Evolutionary conservation across 2,329 filamentous ascomycete species (phyloP).

Genomic region (Fusarium globosum): DNA sequence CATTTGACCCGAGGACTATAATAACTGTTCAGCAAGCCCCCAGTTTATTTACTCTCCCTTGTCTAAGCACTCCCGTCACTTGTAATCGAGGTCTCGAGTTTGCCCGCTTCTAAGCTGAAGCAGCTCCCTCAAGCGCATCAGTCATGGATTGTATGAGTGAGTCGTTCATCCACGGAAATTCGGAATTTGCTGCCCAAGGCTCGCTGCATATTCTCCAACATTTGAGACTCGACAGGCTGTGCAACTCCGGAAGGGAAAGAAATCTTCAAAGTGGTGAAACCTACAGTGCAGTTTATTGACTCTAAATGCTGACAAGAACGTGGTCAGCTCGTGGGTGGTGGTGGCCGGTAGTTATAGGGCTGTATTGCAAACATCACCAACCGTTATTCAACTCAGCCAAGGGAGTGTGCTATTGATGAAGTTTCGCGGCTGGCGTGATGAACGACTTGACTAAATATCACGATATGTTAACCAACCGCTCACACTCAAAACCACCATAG

Average conservation of each 20-base stretch:
- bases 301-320: neutral
- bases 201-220: neutral
- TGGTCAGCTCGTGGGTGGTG: neutral
- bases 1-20: neutral
- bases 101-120: neutral
- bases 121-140: neutral
- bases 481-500: neutral
- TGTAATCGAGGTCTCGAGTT: neutral
- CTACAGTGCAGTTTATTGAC: neutral
- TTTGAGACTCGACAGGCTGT: neutral
- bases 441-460: neutral
- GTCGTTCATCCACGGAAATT: neutral
- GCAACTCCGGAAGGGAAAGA: neutral
- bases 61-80: neutral
- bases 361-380: neutral
- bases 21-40: neutral
- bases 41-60: neutral
- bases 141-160: neutral
- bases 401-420: neutral
- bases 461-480: neutral
- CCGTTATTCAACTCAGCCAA: neutral
- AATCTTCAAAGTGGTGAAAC: neutral
- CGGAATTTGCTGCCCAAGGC: neutral
- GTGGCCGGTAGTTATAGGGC: neutral
- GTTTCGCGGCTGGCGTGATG: conserved; percentile 6